phyloP scores from a whole-genome alignment of 805 yeast species.

The Ogataea methanolica region DNA sequence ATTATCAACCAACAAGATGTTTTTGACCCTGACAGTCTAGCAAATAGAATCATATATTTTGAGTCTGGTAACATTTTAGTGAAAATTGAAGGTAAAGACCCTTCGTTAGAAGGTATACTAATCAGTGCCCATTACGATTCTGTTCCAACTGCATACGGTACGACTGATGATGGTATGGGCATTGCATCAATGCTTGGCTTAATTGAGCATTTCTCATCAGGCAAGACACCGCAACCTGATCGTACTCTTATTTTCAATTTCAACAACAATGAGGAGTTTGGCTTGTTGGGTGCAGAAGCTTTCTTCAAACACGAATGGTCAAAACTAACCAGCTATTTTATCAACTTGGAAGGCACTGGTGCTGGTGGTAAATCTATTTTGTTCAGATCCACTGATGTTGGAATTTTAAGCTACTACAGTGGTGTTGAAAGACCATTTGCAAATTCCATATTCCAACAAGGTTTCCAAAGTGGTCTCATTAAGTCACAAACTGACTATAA shows the following conservation, averaged over 20 bases:
- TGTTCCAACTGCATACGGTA: conserved; percentile 81
- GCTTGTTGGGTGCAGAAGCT: conserved; percentile 73
- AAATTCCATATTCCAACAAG: conserved; percentile 77
- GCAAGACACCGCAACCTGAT: conserved; percentile 44
- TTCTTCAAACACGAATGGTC: conserved; percentile 75
- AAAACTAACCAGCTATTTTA: conserved; percentile 52
- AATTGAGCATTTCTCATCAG: conserved; percentile 41
- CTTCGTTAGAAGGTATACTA: conserved; percentile 58
- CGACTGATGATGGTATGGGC: conserved; percentile 92
- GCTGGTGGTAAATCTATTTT: conserved; percentile 82
- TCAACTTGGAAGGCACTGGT: conserved; percentile 90
- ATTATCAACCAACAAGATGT: conserved; percentile 46
- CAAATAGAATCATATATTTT: conserved; percentile 58
- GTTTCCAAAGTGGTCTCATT: conserved; percentile 67
- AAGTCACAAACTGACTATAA: conserved; percentile 83
- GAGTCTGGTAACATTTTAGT: conserved; percentile 82
- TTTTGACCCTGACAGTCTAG: conserved; percentile 37
- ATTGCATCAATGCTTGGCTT: conserved; percentile 75
- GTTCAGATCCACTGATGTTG: conserved; percentile 79
- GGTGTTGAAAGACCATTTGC: conserved; percentile 69
- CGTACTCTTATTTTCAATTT: conserved; percentile 79
- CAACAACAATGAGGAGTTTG: conserved; percentile 88
- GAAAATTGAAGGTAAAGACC: conserved; percentile 60
- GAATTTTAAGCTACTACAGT: conserved; percentile 54
- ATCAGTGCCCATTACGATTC: conserved; percentile 87